These are phyloP conservation scores for Lasiodiplodia sp. DNA, from an alignment of 2,329 filamentous ascomycete genomes.

Conservation along the genomic window DNA sequence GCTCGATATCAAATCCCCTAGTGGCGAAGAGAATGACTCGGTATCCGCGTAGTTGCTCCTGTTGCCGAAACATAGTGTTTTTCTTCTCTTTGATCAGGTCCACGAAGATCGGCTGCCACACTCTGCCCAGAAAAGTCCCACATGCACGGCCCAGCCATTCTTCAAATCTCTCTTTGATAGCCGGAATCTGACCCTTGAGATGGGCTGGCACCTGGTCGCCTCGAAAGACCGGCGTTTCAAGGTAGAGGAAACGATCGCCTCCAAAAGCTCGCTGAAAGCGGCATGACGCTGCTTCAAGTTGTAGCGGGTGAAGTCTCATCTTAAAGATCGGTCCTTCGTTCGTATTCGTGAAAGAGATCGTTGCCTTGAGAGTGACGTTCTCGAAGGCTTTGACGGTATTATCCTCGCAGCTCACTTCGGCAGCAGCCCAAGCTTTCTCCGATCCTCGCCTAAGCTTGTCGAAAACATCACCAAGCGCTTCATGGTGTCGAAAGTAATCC, in stretches of 20 bases:
- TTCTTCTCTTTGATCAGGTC: slow-evolving; percentile 46
- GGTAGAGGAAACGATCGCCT: slow-evolving; percentile 52
- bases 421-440: slow-evolving; percentile 39
- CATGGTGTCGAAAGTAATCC: slow-evolving; percentile 31
- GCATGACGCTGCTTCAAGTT: slow-evolving; percentile 41
- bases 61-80: slow-evolving; percentile 25
- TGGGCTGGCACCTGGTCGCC: slow-evolving; percentile 30
- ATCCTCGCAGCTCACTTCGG: slow-evolving; percentile 23
- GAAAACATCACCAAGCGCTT: not conserved
- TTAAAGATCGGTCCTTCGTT: slow-evolving; percentile 37
- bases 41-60: not conserved
- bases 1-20: slow-evolving; percentile 39
- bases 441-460: slow-evolving; percentile 35
- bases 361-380: slow-evolving; percentile 46
- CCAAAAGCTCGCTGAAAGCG: slow-evolving; percentile 48
- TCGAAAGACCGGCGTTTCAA: slow-evolving; percentile 44
- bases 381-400: slow-evolving; percentile 32
- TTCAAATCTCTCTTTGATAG: slow-evolving; percentile 38
- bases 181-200: slow-evolving; percentile 34
- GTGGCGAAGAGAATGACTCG: slow-evolving; percentile 48
- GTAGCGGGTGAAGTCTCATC: slow-evolving; percentile 38
- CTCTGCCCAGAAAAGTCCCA: slow-evolving; percentile 50
- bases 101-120: slow-evolving; percentile 51
- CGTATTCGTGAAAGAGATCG: slow-evolving; percentile 35
- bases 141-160: slow-evolving; percentile 42